Percentiles rank a stretch among this genome's conserved stretches.
phyloP scores from a whole-genome alignment of 2,329 filamentous ascomycete genomes.

The Keithomyces neogunnii region DNA sequence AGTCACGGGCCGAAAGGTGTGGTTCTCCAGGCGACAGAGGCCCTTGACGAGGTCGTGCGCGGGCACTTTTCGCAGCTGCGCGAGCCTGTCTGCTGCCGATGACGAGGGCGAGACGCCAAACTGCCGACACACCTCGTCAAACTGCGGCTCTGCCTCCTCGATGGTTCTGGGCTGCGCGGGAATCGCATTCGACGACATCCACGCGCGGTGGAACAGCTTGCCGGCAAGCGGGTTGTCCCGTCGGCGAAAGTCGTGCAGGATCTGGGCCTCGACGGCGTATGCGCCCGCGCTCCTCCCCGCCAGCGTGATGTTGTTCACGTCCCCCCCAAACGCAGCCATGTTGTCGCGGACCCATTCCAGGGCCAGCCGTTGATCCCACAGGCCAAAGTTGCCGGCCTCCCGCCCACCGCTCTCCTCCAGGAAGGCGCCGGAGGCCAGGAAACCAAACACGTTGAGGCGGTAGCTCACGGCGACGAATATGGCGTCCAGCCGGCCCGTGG shows the following conservation, averaged over 20 bases:
- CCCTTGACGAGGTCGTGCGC: conserved; percentile 21
- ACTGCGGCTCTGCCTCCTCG: conserved; percentile 28
- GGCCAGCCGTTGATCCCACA: conserved; percentile 40
- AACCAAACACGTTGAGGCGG: conserved; percentile 34
- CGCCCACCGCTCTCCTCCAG: conserved; percentile 13
- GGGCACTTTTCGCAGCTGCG: not conserved
- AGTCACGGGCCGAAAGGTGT: conserved; percentile 37
- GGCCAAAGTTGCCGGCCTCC: conserved; percentile 28
- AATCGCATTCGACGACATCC: conserved; percentile 37
- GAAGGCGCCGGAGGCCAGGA: conserved; percentile 33
- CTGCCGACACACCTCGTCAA: conserved; percentile 30
- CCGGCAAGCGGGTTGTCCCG: not conserved
- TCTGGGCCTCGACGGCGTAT: conserved; percentile 32
- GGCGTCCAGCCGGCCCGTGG: conserved; percentile 25
- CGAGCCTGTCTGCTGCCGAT: not conserved
- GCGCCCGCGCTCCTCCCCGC: conserved; percentile 35
- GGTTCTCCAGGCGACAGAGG: conserved; percentile 30
- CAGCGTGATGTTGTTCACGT: conserved; percentile 35
- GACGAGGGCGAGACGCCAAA: conserved; percentile 19
- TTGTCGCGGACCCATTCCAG: conserved; percentile 42
- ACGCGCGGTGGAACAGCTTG: conserved; percentile 26
- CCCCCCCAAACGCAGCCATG: conserved; percentile 36
- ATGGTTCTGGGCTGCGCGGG: conserved; percentile 33
- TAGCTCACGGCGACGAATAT: conserved; percentile 31
- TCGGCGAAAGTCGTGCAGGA: conserved; percentile 24